Evolutionary conservation across 768 basidiomycete species (phyloP), one percentile per base, ranked within the genome.

Genomic region (Rhizopogon vesiculosus): DNA sequence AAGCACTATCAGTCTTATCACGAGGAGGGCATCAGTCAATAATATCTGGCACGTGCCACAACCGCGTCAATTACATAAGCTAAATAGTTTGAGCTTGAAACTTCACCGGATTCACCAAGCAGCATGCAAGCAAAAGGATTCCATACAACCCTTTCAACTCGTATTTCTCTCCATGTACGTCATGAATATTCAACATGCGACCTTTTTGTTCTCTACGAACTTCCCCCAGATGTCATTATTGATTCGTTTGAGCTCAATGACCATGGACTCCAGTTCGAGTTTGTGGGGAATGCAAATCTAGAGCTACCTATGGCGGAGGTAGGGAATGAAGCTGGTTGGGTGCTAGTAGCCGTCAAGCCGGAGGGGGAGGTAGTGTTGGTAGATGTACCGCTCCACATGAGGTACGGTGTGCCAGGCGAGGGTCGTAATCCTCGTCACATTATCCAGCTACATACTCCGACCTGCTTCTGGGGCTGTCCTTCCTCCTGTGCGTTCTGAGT

Each of bases 201-300:
- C 8, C 60, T 74, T 22, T 70, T 74, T 57, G 61, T 72, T 9
- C 57, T 73, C 5, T 68, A 73, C 57, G 65, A 63, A 25, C 63
- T 80, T 22, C 73, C 76, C 2, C 68, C 75, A 3, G 60, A 63
- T 45, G 61, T 80, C 58, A 75, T 80, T 62, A 68, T 74, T 19
- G 78, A 80, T 65, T 70, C 66, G 56, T 73, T 77, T 60, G 78
- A 80, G 62, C 72, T 80, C 54, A 13, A 51, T 6, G 63, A 70
- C 58, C 69, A 61, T 55, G 59, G 45, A 42, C 69, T 71, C 56
- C 55, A 64, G n/a, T 72, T 73, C 51, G 61, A 68, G 28, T 61
- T 77, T 52, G 66, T 65, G 61, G 73, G 77, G 5, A 64, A 68
- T 41, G 61, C 71, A 29, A 72, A 79, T 59, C 64, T 80, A 41